phyloP scores from a whole-genome alignment of 1,284 basidiomycete genomes.

The Rhodotorula sp. region DNA sequence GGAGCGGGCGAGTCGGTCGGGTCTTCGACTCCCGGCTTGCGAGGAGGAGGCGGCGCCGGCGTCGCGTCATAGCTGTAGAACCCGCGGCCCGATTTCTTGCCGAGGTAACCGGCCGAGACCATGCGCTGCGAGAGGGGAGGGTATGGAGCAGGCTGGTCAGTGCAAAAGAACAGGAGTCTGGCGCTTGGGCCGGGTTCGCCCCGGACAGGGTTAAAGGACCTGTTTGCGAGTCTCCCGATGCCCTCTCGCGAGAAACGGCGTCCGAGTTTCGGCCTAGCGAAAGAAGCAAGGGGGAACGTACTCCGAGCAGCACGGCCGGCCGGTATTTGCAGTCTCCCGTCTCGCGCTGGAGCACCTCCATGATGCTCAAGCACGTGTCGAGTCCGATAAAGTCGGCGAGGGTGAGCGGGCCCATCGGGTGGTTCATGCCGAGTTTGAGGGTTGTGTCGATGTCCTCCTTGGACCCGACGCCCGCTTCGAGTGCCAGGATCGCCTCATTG shows the following conservation, averaged over 20 bases:
- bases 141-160: no score
- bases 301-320: conserved; percentile 79
- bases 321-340: conserved; percentile 95
- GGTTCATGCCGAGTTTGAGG: conserved; percentile 87
- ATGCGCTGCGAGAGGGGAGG: conserved; percentile 57
- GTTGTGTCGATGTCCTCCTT: conserved; percentile 95
- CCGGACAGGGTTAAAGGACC: no score
- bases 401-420: conserved; percentile 70
- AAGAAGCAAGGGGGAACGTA: neutral
- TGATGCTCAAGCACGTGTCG: conserved; percentile 71
- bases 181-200: no score
- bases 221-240: no score
- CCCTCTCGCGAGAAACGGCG: neutral
- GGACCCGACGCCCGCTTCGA: conserved; percentile 86
- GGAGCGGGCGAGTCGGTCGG: conserved; percentile 6
- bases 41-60: conserved; percentile 8
- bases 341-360: conserved; percentile 71
- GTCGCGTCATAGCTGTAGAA: conserved; percentile 63
- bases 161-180: neutral
- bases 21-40: neutral
- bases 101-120: conserved; percentile 94
- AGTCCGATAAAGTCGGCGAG: conserved; percentile 46
- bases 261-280: neutral
- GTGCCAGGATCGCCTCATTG: conserved; percentile 86
- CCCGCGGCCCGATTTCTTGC: conserved; percentile 71